Evolutionary conservation across 2,329 filamentous ascomycete species (phyloP), one percentile per base, ranked within the genome.

Genomic region (Sphaerulina vaccinii): DNA sequence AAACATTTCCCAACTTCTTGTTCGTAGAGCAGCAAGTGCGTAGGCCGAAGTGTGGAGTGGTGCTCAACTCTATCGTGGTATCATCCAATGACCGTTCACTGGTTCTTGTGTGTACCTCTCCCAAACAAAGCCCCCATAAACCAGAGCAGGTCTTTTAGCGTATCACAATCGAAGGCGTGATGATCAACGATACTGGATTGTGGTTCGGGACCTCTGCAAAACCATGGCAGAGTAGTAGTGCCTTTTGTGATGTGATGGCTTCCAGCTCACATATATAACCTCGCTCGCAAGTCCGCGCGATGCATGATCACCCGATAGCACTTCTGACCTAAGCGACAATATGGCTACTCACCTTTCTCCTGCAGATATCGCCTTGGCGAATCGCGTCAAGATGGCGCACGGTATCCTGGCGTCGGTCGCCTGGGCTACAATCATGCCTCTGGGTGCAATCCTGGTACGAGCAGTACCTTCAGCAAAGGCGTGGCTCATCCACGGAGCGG

Each of bases 401-500:
- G 74, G 69, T 21, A 65, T 72, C 11, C 64, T 76, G 16, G 74
- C 72, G 5, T 65, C 66, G 13, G 65, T 76, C 9, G 72, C 72
- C 2, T 75, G 75, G 55, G 73, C 75, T 40, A 61, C 76, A 44
- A 75, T 76, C 62, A 74, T 74, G 40, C 48, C 48, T 0, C 42
- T 69, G 7, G 74, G 74, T 24, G 69, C 69, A 7, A 75, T 76
- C 53, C 62, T 68, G 7, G 73, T 76, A 49, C 68, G 73, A 10
- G 60, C 75, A 0, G 66, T 68, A 4, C 73, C 71, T 6, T 75
- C 75, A 58, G 66, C 69, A 2, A 71, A 72, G 8, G 59, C 75
- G 5, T 62, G 73, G 19, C 70, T 70, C 67, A 60, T 75, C 13
- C 74, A 76, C 47, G 73, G 66, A 11, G 65, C 63, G 0, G 69